Evolutionary conservation across 2,329 filamentous ascomycete species (phyloP).

Genomic region (Capronia coronata): DNA sequence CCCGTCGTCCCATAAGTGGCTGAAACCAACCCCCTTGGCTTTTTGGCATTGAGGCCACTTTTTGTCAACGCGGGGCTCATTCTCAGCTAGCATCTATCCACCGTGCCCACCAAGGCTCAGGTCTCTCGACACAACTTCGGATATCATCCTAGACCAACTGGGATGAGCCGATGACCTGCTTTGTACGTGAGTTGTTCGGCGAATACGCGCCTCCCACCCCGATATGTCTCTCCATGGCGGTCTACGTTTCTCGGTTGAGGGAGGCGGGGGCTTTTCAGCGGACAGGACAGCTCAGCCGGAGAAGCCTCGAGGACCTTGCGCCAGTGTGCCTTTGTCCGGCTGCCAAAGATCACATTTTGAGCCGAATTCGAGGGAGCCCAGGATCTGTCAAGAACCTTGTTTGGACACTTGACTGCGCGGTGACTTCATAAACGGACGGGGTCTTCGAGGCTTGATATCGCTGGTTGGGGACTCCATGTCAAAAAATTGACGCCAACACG

Average conservation of each 20-base stretch:
- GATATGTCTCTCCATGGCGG: too few species aligned
- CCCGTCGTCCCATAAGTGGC: not conserved
- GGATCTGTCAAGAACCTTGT: conserved; percentile 9
- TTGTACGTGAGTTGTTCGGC: not conserved
- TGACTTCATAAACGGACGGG: conserved; percentile 9
- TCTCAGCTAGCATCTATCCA: not conserved
- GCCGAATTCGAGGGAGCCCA: not conserved
- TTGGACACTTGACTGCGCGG: not conserved
- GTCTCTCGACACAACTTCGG: conserved; percentile 3
- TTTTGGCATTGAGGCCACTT: not conserved
- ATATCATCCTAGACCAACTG: not conserved
- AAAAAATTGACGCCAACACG: conserved; percentile 10
- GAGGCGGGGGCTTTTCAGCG: not conserved
- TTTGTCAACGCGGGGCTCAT: not conserved
- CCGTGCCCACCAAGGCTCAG: conserved; percentile 4
- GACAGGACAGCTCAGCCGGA: not conserved
- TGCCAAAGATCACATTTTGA: not conserved
- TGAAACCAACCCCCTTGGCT: conserved; percentile 1
- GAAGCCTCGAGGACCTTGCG: not conserved
- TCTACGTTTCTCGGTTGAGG: too few species aligned
- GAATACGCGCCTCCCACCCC: not conserved
- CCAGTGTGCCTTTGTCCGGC: not conserved
- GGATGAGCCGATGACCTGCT: not conserved
- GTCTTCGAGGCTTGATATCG: not conserved
- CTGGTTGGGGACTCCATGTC: conserved; percentile 9